A percentile compares a stretch with the other conserved stretches of the same genome.
Conservation (phyloP, 148 eudicot genomes). For the Talinum fruticosum region DNA sequence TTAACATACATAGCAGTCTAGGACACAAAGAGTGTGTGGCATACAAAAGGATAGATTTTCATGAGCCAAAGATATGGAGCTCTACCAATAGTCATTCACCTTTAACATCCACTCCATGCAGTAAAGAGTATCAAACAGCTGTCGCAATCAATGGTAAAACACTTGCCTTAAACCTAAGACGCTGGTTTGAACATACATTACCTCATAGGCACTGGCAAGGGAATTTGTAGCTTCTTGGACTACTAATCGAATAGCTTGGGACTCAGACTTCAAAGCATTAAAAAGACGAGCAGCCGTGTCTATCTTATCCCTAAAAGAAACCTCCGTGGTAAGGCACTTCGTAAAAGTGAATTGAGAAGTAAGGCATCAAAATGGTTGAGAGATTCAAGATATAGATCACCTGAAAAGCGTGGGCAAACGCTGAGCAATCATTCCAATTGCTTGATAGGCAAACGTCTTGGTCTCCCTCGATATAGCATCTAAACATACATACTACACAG, state of each 20-base stretch:
- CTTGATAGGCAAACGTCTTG: conserved; percentile 82
- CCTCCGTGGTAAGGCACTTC: conserved; percentile 2
- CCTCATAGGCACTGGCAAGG: conserved; percentile 83
- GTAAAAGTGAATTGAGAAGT: conserved; percentile 11
- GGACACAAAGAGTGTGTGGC: neutral
- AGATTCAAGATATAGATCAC: conserved; percentile 27
- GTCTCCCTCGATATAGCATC: conserved; percentile 79
- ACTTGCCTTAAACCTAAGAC: neutral
- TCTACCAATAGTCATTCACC: neutral
- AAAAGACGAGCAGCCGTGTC: conserved; percentile 91
- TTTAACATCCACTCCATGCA: conserved; percentile 2
- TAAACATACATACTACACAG: conserved; percentile 27
- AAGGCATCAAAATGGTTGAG: neutral
- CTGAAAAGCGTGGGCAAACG: conserved; percentile 98
- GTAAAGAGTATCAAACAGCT: conserved; percentile 6
- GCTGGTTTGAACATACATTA: conserved; percentile 17
- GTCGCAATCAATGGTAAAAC: neutral
- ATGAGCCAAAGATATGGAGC: neutral
- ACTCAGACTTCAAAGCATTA: conserved; percentile 73
- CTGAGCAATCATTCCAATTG: conserved; percentile 85
- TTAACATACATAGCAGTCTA: neutral
- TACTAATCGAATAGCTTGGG: conserved; percentile 61
- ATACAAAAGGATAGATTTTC: neutral
- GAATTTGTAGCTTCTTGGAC: conserved; percentile 89
- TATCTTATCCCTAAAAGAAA: conserved; percentile 61